These are phyloP conservation scores for Chaetomiaceae sp. DNA, from an alignment of 2,329 filamentous ascomycete species.

Conservation along the genomic window DNA sequence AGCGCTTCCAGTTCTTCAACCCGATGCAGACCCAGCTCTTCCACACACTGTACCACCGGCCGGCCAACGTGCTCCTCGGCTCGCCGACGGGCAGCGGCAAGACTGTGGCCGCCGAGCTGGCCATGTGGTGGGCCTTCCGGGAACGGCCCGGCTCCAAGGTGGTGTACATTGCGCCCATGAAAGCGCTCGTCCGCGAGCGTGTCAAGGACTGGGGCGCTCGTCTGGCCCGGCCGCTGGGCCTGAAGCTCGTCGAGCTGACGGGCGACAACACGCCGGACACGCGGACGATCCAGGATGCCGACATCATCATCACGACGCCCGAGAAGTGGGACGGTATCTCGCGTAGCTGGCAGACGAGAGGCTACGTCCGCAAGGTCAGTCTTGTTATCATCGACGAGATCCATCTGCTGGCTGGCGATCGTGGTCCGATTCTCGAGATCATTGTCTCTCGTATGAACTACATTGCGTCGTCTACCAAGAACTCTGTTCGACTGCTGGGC, in stretches of 20 bases:
- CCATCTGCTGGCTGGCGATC: constrained; percentile 90
- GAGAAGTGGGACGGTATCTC: constrained; percentile 99
- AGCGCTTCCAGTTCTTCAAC: constrained; percentile 95
- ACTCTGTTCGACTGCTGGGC: constrained; percentile 82
- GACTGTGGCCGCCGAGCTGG: constrained; percentile 89
- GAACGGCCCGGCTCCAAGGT: constrained; percentile 94
- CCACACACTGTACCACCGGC: constrained; percentile 89
- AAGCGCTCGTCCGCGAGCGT: constrained; percentile 91
- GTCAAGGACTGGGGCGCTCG: constrained; percentile 91
- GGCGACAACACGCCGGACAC: constrained; percentile 96
- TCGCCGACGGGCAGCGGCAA: constrained; percentile 97
- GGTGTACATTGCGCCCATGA: constrained; percentile 99
- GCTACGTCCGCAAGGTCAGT: constrained; percentile 90
- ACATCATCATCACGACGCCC: constrained; percentile 98
- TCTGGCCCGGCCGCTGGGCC: constrained; percentile 73
- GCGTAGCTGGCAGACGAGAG: constrained; percentile 96
- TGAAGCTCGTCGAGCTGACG: constrained; percentile 92
- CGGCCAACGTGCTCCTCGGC: constrained; percentile 86
- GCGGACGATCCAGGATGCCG: constrained; percentile 87
- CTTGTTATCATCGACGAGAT: constrained; percentile 99
- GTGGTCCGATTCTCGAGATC: constrained; percentile 96
- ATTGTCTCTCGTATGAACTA: constrained; percentile 97
- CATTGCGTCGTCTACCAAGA: constrained; percentile 90
- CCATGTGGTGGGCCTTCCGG: constrained; percentile 99
- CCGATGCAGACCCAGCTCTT: constrained; percentile 99